Conservation (phyloP, 2,329 filamentous ascomycete genomes). For the Xylariaceae sp. region DNA sequence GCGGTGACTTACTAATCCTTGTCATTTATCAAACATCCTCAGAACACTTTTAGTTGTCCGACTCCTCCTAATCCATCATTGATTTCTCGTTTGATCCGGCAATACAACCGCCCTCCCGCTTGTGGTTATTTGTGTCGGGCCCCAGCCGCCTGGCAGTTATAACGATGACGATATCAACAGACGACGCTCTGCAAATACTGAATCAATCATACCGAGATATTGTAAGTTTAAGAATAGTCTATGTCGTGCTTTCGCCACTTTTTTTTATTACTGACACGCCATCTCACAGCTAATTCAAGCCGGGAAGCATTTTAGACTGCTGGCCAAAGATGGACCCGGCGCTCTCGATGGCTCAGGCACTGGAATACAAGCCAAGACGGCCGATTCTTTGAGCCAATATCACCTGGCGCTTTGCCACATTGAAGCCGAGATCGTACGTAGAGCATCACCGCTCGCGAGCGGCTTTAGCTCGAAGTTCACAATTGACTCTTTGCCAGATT, state of each 20-base stretch:
- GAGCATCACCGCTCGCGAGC: background rate
- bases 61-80: background rate
- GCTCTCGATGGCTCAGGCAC: slow-evolving; percentile 31
- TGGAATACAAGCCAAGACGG: slow-evolving; percentile 38
- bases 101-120: background rate
- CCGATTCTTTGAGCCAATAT: slow-evolving; percentile 43
- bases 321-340: slow-evolving; percentile 41
- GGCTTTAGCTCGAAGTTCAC: background rate
- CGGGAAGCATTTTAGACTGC: slow-evolving; percentile 50
- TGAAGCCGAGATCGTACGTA: slow-evolving; percentile 49
- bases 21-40: background rate
- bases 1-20: background rate
- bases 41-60: background rate
- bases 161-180: slow-evolving; percentile 32
- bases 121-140: background rate
- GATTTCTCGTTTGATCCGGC: background rate
- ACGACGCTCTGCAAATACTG: slow-evolving; percentile 43
- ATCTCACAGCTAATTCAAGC: slow-evolving; percentile 49
- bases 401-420: slow-evolving; percentile 51
- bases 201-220: slow-evolving; percentile 50
- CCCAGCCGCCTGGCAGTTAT: background rate
- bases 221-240: slow-evolving; percentile 35
- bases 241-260: background rate
- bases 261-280: slow-evolving; percentile 5
- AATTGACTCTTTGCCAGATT: slow-evolving; percentile 32